phyloP scores from a whole-genome alignment of 2,329 filamentous ascomycete species.

The Myriosclerotinia duriaeana region DNA sequence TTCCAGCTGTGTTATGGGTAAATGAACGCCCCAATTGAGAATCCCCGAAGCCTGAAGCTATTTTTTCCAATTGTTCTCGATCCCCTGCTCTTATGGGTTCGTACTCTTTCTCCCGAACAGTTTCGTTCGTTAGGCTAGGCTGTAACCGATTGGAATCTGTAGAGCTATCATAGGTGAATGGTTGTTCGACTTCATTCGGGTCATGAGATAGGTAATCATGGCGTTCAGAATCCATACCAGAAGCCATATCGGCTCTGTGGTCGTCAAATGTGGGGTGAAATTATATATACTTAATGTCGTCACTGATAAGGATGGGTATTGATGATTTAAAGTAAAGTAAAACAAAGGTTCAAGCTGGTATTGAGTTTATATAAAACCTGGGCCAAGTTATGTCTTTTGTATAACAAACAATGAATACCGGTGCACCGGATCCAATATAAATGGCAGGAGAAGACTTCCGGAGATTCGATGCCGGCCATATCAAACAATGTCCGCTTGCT shows the following conservation, averaged over 20 bases:
- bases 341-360: not conserved
- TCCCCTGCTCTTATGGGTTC: conserved; percentile 34
- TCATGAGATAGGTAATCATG: conserved; percentile 9
- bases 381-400: too few species aligned
- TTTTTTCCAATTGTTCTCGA: conserved; percentile 33
- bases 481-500: too few species aligned
- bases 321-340: not conserved
- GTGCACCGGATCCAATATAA: too few species aligned
- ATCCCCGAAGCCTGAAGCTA: conserved; percentile 34
- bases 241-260: conserved; percentile 19
- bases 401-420: too few species aligned
- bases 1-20: not conserved
- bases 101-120: conserved; percentile 30
- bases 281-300: not conserved
- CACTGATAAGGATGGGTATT: not conserved
- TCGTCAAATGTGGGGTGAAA: not conserved
- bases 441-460: too few species aligned
- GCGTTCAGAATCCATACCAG: not conserved
- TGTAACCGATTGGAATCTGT: conserved; percentile 25
- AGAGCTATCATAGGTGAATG: conserved; percentile 21
- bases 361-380: too few species aligned
- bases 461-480: too few species aligned
- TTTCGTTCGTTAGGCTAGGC: conserved; percentile 27
- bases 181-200: not conserved
- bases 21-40: conserved; percentile 27